Percentiles rank a stretch among this genome's conserved stretches.
Evolutionary conservation across 2,329 filamentous ascomycete species (phyloP).

Genomic region (Venturia pyrina): DNA sequence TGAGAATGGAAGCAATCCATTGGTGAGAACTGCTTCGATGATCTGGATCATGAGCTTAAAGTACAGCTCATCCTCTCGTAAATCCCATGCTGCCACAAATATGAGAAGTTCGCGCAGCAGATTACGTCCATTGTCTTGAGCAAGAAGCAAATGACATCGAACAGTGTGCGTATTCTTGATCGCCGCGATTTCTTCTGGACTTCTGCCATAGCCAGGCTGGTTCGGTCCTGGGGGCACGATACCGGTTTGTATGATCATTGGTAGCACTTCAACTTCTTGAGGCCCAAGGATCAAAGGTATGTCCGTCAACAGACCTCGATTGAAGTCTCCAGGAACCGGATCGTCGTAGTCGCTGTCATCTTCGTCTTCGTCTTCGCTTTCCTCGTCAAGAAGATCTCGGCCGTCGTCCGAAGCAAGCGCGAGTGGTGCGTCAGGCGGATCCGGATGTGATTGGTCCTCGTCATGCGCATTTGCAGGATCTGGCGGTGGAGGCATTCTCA

Average conservation of each 20-base stretch:
- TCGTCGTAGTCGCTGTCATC: slow-evolving; percentile 67
- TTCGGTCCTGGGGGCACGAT: slow-evolving; percentile 74
- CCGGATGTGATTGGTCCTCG: not conserved
- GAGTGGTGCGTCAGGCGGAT: slow-evolving; percentile 12
- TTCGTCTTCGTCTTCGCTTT: slow-evolving; percentile 21
- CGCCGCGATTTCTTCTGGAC: slow-evolving; percentile 41
- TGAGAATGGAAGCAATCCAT: slow-evolving; percentile 79
- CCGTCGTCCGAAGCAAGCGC: slow-evolving; percentile 29
- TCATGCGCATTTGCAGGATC: not conserved
- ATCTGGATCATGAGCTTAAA: slow-evolving; percentile 97
- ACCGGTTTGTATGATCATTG: slow-evolving; percentile 95
- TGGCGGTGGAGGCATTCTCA: slow-evolving; percentile 4
- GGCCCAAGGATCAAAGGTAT: slow-evolving; percentile 90
- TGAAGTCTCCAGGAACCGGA: slow-evolving; percentile 61
- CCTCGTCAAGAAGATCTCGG: slow-evolving; percentile 42
- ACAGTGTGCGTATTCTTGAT: slow-evolving; percentile 77
- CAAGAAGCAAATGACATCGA: slow-evolving; percentile 78
- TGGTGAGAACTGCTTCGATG: slow-evolving; percentile 83
- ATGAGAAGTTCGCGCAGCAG: slow-evolving; percentile 83
- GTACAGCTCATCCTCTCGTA: slow-evolving; percentile 85
- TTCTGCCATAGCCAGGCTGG: slow-evolving; percentile 40
- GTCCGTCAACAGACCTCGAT: slow-evolving; percentile 79
- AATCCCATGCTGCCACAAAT: slow-evolving; percentile 94
- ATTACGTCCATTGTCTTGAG: slow-evolving; percentile 83
- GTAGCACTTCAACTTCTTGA: slow-evolving; percentile 88